phyloP scores from a whole-genome alignment of 2,329 filamentous ascomycete genomes.

The Penicillium sp. region DNA sequence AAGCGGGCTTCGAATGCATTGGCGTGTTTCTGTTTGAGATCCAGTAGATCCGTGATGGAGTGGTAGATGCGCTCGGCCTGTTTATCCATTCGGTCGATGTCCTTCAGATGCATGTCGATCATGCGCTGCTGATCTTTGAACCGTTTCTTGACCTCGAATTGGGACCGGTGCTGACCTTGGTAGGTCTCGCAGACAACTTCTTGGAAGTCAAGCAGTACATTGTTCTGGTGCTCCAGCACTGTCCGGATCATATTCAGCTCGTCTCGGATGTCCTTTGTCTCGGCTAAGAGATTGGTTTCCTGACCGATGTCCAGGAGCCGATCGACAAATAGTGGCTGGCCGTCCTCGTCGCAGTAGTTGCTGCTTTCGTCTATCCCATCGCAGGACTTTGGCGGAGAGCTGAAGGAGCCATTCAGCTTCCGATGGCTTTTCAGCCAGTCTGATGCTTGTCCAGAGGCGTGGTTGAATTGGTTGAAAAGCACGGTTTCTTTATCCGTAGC shows the following conservation, averaged over 20 bases:
- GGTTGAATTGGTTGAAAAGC: constrained; percentile 62
- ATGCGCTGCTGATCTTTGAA: constrained; percentile 59
- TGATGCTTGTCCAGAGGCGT: constrained; percentile 58
- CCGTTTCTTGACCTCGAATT: constrained; percentile 54
- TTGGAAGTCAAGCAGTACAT: constrained; percentile 38
- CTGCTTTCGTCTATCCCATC: constrained; percentile 16
- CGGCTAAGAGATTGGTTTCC: constrained; percentile 61
- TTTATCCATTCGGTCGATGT: constrained; percentile 64
- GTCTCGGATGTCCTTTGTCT: constrained; percentile 67
- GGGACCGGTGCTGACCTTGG: constrained; percentile 35
- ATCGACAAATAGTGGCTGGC: constrained; percentile 49
- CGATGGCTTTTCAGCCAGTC: constrained; percentile 55
- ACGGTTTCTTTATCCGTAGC: constrained; percentile 55
- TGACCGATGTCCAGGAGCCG: constrained; percentile 55
- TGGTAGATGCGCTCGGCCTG: constrained; percentile 62
- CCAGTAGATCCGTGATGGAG: constrained; percentile 62
- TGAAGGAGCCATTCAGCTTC: constrained; percentile 37
- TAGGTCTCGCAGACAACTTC: constrained; percentile 40
- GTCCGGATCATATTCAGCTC: constrained; percentile 62
- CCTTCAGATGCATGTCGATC: constrained; percentile 59
- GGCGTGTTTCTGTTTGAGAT: constrained; percentile 68
- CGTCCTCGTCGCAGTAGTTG: constrained; percentile 31
- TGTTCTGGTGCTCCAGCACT: constrained; percentile 41
- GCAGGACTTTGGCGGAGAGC: constrained; percentile 6
- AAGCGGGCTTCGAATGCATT: constrained; percentile 66